These are phyloP conservation scores for Isabelozyma heimii DNA, from an alignment of 805 yeast genomes.

Conservation along the genomic window DNA sequence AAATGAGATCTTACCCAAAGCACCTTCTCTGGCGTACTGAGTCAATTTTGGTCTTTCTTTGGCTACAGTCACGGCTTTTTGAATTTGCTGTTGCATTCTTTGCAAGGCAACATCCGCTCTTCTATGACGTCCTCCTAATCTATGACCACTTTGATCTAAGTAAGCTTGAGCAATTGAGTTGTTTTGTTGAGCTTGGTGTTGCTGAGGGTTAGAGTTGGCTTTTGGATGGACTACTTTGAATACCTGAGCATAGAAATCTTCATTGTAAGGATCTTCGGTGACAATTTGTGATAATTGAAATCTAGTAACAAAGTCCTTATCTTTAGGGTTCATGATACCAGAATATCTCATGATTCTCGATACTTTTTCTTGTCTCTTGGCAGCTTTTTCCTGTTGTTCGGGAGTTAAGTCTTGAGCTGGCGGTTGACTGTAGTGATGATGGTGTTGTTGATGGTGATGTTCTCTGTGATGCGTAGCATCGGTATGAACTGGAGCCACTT, in stretches of 20 bases:
- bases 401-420: conserved; percentile 49
- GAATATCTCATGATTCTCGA: conserved; percentile 74
- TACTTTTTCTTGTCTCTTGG: conserved; percentile 71
- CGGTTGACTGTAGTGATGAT: conserved; percentile 24
- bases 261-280: conserved; percentile 94
- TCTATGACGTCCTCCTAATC: conserved; percentile 80
- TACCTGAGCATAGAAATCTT: conserved; percentile 94
- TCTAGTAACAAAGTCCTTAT: conserved; percentile 91
- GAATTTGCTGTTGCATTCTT: conserved; percentile 98
- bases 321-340: conserved; percentile 96
- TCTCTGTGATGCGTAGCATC: conserved; percentile 19
- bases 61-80: conserved; percentile 93
- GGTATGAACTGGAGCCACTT: conserved; percentile 4
- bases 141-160: conserved; percentile 85
- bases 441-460: conserved; percentile 24
- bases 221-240: conserved; percentile 58
- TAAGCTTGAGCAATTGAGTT: conserved; percentile 91
- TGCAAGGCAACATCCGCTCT: conserved; percentile 88
- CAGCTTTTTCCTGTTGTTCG: conserved; percentile 68
- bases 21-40: conserved; percentile 74
- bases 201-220: conserved; percentile 44
- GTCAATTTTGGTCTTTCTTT: conserved; percentile 76
- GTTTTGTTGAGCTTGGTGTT: conserved; percentile 54
- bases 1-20: conserved; percentile 80
- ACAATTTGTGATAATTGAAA: conserved; percentile 94